Base-by-base conservation (phyloP, 768 basidiomycete genomes). In the Holtermanniella nyarrowii region DNA sequence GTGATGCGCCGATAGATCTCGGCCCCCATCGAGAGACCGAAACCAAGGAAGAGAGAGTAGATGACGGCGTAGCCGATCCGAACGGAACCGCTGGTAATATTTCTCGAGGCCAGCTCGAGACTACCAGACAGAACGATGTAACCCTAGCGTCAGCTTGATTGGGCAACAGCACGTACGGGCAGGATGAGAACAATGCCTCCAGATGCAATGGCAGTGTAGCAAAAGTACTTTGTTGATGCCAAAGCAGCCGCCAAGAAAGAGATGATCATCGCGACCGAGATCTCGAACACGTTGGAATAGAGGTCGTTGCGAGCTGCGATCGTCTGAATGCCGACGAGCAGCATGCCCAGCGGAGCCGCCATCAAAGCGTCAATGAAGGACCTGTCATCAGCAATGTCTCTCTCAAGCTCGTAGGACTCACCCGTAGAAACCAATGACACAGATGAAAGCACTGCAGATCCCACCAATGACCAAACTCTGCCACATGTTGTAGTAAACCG, bases 81-180 rank as follows among this genome's bases (percentile, higher is more conserved):
- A 26, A 89, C 86, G 11, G 85, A 82, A n/a, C 88, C 86, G 0
- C 85, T 77, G 25, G 88, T 80, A 61, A 91, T 82, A 55, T 85
- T 85, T 16, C 86, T 79, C 2, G 85, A 83, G 53, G 85, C 79
- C 20, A 88, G 72, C 64, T 89, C 88, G 25, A 89, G 79, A 11
- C 82, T 78, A 45, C 84, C 88, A 59, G 75, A 66, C 41, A 66
- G 56, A 37, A 69, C 72, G 50, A 73, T 73, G 43, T 72, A 72
- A 26, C 72, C 72, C 49, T 69, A n/a, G 49, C 1, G 22, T 56
- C 49, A 44, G 50, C 31, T 25, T 48, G 14, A 26, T 14, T 24
- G 16, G 42, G 4, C 13, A 7, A 18, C 1, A 45, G 45, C 0
- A 68, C 79, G 62, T 53, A 90, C 83, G 3, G 85, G 86, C 2